Evolutionary conservation across 305 asterid species (phyloP).

Genomic region (Fraxinus velutina): DNA sequence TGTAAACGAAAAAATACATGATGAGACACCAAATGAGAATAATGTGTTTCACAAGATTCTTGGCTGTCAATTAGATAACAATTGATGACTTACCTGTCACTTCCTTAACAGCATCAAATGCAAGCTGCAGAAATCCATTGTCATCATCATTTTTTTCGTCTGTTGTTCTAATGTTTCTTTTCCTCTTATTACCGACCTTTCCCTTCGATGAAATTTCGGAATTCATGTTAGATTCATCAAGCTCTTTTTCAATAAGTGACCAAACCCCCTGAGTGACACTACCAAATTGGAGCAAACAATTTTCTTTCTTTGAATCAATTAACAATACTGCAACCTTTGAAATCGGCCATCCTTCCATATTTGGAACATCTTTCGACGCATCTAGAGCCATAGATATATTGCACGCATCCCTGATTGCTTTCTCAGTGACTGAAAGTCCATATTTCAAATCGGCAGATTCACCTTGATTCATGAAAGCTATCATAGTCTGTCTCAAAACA

Average conservation of each 20-base stretch:
- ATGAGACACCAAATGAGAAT: background rate
- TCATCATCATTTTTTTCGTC: background rate
- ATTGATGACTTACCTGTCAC: conserved; percentile 13
- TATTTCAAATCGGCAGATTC: conserved; percentile 16
- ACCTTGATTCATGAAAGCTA: conserved; percentile 40
- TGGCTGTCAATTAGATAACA: background rate
- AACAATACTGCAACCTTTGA: conserved; percentile 55
- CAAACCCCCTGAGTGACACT: conserved; percentile 53
- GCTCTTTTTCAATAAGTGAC: conserved; percentile 50
- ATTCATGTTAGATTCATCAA: conserved; percentile 24
- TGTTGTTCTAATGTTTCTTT: background rate
- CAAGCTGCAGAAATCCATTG: conserved; percentile 11
- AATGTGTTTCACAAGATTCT: background rate
- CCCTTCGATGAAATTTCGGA: background rate
- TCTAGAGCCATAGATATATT: conserved; percentile 45
- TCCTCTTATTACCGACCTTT: background rate
- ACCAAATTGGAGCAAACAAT: conserved; percentile 42
- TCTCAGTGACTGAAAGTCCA: conserved; percentile 53
- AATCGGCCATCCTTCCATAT: conserved; percentile 39
- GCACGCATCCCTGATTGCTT: conserved; percentile 63
- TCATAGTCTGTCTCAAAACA: conserved; percentile 38
- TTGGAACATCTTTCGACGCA: conserved; percentile 39
- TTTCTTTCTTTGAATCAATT: conserved; percentile 48
- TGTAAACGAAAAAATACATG: background rate
- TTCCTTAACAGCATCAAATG: conserved; percentile 15